Evolutionary conservation across 768 basidiomycete genomes (phyloP).

Genomic region (Termitomyces sp.): DNA sequence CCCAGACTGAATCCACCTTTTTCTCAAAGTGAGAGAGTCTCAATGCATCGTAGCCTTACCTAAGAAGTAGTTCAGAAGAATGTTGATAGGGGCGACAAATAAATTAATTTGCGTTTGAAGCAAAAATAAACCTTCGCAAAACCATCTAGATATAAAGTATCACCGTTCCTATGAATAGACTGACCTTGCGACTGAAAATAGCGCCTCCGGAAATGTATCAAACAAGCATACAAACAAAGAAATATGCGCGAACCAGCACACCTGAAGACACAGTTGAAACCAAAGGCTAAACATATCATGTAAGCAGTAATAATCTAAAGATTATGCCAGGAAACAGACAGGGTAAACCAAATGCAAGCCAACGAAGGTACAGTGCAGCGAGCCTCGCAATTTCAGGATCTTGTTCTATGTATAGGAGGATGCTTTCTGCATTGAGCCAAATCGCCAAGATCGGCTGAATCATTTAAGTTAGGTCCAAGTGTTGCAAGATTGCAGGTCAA

Average conservation of each 20-base stretch:
- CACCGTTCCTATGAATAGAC: background rate
- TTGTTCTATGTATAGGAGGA: conserved; percentile 70
- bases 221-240: background rate
- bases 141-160: background rate
- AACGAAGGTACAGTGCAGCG: conserved; percentile 72
- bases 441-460: conserved; percentile 48
- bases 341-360: conserved; percentile 71
- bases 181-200: conserved; percentile 81
- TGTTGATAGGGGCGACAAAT: conserved; percentile 79
- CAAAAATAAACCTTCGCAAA: conserved; percentile 5
- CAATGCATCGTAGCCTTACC: conserved; percentile 33
- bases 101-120: conserved; percentile 6
- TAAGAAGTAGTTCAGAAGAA: conserved; percentile 73
- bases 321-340: conserved; percentile 21
- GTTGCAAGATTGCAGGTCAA: conserved; percentile 14
- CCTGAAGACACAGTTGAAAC: conserved; percentile 44
- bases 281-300: conserved; percentile 27
- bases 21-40: background rate
- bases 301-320: background rate
- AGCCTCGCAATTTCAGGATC: conserved; percentile 78
- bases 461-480: conserved; percentile 24
- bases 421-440: conserved; percentile 78
- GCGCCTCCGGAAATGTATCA: conserved; percentile 26
- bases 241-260: conserved; percentile 8
- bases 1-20: conserved; percentile 53